Evolutionary conservation across 1,139 yeast species (phyloP).

Genomic region (Kodamaea arcana): DNA sequence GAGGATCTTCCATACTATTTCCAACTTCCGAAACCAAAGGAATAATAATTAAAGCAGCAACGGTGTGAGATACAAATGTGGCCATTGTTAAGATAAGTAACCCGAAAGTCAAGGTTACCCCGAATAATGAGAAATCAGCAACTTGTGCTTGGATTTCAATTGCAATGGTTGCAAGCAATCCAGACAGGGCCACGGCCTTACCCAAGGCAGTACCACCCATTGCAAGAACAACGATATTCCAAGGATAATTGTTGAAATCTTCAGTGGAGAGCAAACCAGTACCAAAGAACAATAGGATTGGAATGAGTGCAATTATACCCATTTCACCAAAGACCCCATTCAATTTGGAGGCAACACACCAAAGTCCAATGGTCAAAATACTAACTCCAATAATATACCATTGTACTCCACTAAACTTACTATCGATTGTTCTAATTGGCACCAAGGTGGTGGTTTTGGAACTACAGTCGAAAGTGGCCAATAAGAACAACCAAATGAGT

Average conservation of each 20-base stretch:
- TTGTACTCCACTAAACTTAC: slow-evolving; percentile 56
- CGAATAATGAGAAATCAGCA: slow-evolving; percentile 53
- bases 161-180: slow-evolving; percentile 63
- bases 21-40: slow-evolving; percentile 73
- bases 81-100: slow-evolving; percentile 62
- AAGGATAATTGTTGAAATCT: slow-evolving; percentile 69
- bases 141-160: slow-evolving; percentile 52
- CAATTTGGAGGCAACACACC: slow-evolving; percentile 66
- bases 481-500: slow-evolving; percentile 53
- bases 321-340: slow-evolving; percentile 61
- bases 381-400: slow-evolving; percentile 57
- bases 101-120: slow-evolving; percentile 63
- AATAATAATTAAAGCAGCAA: slow-evolving; percentile 67
- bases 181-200: slow-evolving; percentile 69
- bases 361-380: slow-evolving; percentile 55
- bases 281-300: slow-evolving; percentile 66
- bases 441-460: slow-evolving; percentile 40
- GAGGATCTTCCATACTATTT: slow-evolving; percentile 48
- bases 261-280: slow-evolving; percentile 61
- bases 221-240: slow-evolving; percentile 72
- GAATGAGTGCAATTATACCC: slow-evolving; percentile 66
- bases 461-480: slow-evolving; percentile 53
- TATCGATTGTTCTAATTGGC: slow-evolving; percentile 56
- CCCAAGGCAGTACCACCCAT: slow-evolving; percentile 81
- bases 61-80: slow-evolving; percentile 74